Conservation (phyloP, 2,329 filamentous ascomycete genomes). For the Leptographium radiaticola region DNA sequence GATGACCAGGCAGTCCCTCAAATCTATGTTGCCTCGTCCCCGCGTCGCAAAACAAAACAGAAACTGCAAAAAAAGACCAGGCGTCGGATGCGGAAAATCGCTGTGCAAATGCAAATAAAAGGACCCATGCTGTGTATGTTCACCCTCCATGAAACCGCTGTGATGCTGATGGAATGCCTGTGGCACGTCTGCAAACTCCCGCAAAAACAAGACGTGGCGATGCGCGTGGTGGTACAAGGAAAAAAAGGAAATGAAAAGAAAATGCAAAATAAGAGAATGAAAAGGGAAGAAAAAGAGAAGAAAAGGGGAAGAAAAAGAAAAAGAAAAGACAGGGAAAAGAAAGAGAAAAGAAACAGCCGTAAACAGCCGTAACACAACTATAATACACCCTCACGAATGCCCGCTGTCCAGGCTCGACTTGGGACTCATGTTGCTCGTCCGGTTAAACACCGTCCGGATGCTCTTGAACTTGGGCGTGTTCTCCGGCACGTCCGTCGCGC, state of each 20-base stretch:
- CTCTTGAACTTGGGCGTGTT: conserved; percentile 42
- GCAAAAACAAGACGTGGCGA: background rate
- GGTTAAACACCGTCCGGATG: conserved; percentile 35
- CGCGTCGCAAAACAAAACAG: background rate
- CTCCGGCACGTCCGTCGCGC: conserved; percentile 24
- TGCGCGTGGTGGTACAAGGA: background rate
- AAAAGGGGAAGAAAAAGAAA: conserved; percentile 11
- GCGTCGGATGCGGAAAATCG: background rate
- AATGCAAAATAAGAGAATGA: conserved; percentile 10
- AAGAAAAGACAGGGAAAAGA: conserved; percentile 8
- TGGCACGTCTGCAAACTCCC: background rate
- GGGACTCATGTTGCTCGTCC: conserved; percentile 35
- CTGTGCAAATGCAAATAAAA: background rate
- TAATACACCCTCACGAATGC: conserved; percentile 8
- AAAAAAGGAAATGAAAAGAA: background rate
- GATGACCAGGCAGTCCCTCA: background rate
- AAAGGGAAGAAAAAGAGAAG: conserved; percentile 9
- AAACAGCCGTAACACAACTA: background rate
- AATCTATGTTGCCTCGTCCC: background rate
- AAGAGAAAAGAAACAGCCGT: background rate
- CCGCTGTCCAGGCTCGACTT: conserved; percentile 31
- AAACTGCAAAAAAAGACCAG: background rate
- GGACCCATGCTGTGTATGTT: background rate
- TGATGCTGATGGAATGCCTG: background rate
- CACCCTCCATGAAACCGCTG: background rate